These are phyloP conservation scores for Spraguea lophii DNA, from an alignment of 371 early-diverging fungal genomes.

Conservation along the genomic window DNA sequence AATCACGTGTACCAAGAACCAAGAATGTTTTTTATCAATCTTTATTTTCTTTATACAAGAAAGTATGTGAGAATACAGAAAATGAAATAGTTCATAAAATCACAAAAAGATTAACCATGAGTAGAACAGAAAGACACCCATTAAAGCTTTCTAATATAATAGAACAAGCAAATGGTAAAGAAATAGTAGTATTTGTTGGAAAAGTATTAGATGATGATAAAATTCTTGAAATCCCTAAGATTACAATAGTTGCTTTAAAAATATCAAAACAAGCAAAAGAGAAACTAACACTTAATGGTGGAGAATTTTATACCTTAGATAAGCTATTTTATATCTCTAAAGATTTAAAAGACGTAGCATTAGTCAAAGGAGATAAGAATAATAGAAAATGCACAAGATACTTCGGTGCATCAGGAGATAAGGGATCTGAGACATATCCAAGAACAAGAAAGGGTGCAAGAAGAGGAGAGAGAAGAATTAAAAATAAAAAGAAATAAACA, in stretches of 20 bases:
- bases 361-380: slow-evolving; percentile 31
- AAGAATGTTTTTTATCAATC: background rate
- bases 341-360: slow-evolving; percentile 27
- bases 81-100: slow-evolving; percentile 10
- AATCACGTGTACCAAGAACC: background rate
- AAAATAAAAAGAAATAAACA: slow-evolving; percentile 19
- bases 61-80: slow-evolving; percentile 10
- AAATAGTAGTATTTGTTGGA: slow-evolving; percentile 37
- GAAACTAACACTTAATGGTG: slow-evolving; percentile 42
- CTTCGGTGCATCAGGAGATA: slow-evolving; percentile 46
- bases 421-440: slow-evolving; percentile 41
- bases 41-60: background rate
- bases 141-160: slow-evolving; percentile 35
- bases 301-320: slow-evolving; percentile 42
- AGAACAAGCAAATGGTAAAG: slow-evolving; percentile 9
- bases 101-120: slow-evolving; percentile 24
- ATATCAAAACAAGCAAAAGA: slow-evolving; percentile 35
- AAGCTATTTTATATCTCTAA: slow-evolving; percentile 37
- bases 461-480: slow-evolving; percentile 29
- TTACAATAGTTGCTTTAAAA: slow-evolving; percentile 39
- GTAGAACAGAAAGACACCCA: slow-evolving; percentile 26
- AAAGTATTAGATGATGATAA: slow-evolving; percentile 46
- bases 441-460: slow-evolving; percentile 29
- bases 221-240: slow-evolving; percentile 32
- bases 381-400: slow-evolving; percentile 40